These are phyloP conservation scores for Metschnikowia bowlesiae DNA, from an alignment of 805 yeast species.

Conservation along the genomic window DNA sequence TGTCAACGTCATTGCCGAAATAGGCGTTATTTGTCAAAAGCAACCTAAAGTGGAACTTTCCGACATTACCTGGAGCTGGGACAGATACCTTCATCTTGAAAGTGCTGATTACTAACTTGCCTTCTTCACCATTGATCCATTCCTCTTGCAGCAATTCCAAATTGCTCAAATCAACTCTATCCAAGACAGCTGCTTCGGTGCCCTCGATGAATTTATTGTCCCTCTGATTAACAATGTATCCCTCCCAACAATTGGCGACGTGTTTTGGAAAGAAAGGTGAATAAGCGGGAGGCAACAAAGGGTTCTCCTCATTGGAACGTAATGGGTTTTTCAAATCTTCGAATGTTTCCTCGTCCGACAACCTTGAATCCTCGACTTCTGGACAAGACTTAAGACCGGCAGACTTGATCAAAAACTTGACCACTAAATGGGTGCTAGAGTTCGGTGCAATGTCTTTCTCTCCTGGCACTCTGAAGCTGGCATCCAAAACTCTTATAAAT, in stretches of 20 bases:
- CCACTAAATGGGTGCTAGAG: constrained; percentile 67
- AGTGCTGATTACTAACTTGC: constrained; percentile 52
- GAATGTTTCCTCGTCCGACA: constrained; percentile 56
- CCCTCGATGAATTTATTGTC: constrained; percentile 76
- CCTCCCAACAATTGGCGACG: constrained; percentile 56
- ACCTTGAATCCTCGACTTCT: constrained; percentile 34
- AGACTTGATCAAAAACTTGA: constrained; percentile 74
- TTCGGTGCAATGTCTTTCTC: constrained; percentile 61
- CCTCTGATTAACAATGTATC: constrained; percentile 63
- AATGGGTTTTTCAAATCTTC: constrained; percentile 72
- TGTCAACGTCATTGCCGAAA: constrained; percentile 76
- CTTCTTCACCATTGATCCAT: constrained; percentile 41
- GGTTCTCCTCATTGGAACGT: constrained; percentile 59
- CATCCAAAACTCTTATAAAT: constrained; percentile 56
- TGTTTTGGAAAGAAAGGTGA: constrained; percentile 73
- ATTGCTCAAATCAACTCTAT: constrained; percentile 52
- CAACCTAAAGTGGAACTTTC: constrained; percentile 65
- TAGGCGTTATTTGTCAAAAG: constrained; percentile 69
- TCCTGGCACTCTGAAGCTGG: constrained; percentile 83
- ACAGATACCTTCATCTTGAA: constrained; percentile 69
- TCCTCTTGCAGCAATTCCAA: constrained; percentile 49
- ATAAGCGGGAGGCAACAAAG: constrained; percentile 58
- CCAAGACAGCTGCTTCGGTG: constrained; percentile 48
- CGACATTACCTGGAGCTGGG: constrained; percentile 74
- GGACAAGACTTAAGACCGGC: constrained; percentile 62